Base-by-base conservation (phyloP, 148 eudicot species). In the Rhododendron williamsianum region DNA sequence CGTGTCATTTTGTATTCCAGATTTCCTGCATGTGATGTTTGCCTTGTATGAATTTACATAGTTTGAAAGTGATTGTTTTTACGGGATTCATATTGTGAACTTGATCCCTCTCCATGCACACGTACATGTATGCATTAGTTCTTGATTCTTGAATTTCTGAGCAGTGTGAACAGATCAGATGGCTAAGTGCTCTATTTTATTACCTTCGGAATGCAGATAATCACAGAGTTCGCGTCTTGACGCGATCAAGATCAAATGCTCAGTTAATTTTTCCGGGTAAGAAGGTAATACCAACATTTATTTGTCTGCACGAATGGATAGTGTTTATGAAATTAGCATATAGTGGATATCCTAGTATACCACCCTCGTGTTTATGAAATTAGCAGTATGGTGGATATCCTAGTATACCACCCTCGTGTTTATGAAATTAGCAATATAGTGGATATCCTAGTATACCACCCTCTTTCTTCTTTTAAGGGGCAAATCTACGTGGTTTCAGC, bases 201-300 rank as follows among this genome's bases (percentile, higher is more conserved):
- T 30, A 35, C 36, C 81, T 89, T 77, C 36, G 84, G 25, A 79
- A 78, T 88, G 87, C 92, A 97, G 99, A 93, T 89, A 91, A 93
- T 74, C 97, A 97, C 87, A 87, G 87, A 83, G 92, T 97, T 87
- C 92, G 88, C 74, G 95, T 97, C 83, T 90, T 97, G 91, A 97
- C 99, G 23, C 88, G 99, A 82, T 95, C 98, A 9, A 94, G 88
- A 89, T 91, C 94, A 35, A 93, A 91, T 71, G 99, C 99, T 78
- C 93, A 88, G 88, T 86, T 88, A 80, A 91, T 95, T 84, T 97
- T 97, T 93, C 98, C 99, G 85, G 98, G 99, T 97, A 97, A 97
- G 99, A 95, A 95, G 99, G 98, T 95, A 95, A 95, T 93, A 91
- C 46, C 76, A 76, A 58, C 30, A 78, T 78, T 38, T 41, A 76